phyloP scores from a whole-genome alignment of 2,329 filamentous ascomycete genomes.

The Zymoseptoria crescenta region DNA sequence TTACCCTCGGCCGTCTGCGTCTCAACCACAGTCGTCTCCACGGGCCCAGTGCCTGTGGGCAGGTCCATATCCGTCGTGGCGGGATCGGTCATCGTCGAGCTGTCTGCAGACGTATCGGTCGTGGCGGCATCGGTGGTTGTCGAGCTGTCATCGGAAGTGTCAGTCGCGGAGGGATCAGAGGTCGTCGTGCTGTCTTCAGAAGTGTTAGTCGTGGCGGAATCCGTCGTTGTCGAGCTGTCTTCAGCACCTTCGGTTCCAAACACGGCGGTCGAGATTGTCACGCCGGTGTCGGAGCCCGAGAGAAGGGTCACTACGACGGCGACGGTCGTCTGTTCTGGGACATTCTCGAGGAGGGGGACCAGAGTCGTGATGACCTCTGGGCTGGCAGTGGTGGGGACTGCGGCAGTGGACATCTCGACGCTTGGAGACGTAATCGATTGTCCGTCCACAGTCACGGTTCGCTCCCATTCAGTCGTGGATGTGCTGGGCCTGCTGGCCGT shows the following conservation, averaged over 20 bases:
- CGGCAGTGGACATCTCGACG: neutral
- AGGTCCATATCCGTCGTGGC: neutral
- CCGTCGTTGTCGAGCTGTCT: neutral
- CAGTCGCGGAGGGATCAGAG: neutral
- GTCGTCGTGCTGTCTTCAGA: neutral
- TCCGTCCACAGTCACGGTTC: slow-evolving; percentile 8
- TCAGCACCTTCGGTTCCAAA: no score
- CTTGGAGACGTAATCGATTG: neutral
- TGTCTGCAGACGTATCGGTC: neutral
- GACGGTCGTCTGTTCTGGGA: slow-evolving; percentile 9
- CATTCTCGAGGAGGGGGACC: slow-evolving; percentile 6
- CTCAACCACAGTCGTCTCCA: neutral
- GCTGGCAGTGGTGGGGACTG: neutral
- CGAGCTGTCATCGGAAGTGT: neutral
- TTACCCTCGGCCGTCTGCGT: neutral
- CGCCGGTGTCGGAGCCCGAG: slow-evolving; percentile 4
- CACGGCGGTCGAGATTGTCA: neutral
- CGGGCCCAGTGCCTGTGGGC: neutral
- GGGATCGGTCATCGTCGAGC: neutral
- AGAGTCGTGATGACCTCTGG: slow-evolving; percentile 5
- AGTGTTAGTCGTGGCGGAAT: neutral
- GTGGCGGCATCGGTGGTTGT: neutral
- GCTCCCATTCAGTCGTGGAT: slow-evolving; percentile 3
- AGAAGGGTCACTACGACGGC: slow-evolving; percentile 11
- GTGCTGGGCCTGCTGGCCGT: slow-evolving; percentile 1